Evolutionary conservation across 2,329 filamentous ascomycete species (phyloP).

Genomic region (Colletotrichum sidae): DNA sequence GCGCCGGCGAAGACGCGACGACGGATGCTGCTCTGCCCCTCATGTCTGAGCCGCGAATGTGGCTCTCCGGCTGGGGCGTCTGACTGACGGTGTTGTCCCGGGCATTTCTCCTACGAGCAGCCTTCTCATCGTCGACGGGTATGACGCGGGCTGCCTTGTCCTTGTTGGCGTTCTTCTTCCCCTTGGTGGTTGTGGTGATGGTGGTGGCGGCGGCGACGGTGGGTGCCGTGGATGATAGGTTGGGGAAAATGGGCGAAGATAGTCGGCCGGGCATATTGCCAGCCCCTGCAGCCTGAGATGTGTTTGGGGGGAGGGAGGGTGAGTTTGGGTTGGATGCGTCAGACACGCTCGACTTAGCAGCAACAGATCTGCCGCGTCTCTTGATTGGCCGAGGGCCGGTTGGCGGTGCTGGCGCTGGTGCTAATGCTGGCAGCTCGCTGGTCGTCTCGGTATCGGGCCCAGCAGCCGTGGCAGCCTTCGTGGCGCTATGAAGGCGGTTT

Average conservation of each 20-base stretch:
- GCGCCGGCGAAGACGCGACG: conserved; percentile 43
- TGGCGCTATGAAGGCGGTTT: conserved; percentile 38
- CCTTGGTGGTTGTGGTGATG: conserved; percentile 29
- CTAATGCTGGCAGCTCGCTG: conserved; percentile 8
- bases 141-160: conserved; percentile 38
- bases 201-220: conserved; percentile 11
- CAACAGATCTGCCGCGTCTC: conserved; percentile 53
- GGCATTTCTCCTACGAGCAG: conserved; percentile 51
- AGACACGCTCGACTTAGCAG: conserved; percentile 51
- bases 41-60: conserved; percentile 45
- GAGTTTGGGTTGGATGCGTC: conserved; percentile 52
- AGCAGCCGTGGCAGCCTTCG: conserved; percentile 36
- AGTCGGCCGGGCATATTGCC: conserved; percentile 54
- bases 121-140: conserved; percentile 44
- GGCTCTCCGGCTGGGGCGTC: conserved; percentile 50
- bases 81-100: conserved; percentile 53
- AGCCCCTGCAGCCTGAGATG: conserved; percentile 43
- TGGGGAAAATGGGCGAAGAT: conserved; percentile 49
- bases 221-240: conserved; percentile 39
- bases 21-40: conserved; percentile 40
- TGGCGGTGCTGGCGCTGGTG: conserved; percentile 28
- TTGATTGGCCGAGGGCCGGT: conserved; percentile 51
- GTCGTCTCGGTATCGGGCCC: conserved; percentile 37
- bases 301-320: conserved; percentile 42
- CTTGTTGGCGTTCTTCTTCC: conserved; percentile 43